Evolutionary conservation across 257 asterid genomes (phyloP).

Genomic region (Solanum clarkiae): DNA sequence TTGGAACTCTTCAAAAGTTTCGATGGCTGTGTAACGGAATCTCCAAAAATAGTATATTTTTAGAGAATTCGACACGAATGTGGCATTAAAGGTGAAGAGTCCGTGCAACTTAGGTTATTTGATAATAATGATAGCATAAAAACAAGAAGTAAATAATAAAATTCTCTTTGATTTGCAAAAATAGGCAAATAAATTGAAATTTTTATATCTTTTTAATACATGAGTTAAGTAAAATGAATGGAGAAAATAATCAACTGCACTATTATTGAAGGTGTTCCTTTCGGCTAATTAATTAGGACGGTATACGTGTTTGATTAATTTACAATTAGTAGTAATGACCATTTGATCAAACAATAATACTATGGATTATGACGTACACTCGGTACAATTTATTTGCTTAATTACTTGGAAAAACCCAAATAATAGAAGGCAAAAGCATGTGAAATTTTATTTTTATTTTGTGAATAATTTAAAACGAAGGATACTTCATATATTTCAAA

Average conservation of each 20-base stretch:
- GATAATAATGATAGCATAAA: not conserved
- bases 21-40: rapidly evolving
- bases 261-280: not conserved
- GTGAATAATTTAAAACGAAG: not conserved
- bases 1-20: too few relatives aligned
- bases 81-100: too few relatives aligned
- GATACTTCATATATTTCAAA: not conserved
- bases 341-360: not conserved
- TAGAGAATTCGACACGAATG: too few relatives aligned
- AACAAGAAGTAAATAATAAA: too few relatives aligned
- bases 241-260: not conserved
- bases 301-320: not conserved
- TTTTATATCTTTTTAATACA: too few relatives aligned
- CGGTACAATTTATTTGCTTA: not conserved
- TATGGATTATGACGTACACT: not conserved
- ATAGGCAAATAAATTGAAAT: too few relatives aligned
- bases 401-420: too few relatives aligned
- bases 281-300: not conserved
- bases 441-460: not conserved
- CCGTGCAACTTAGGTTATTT: too few relatives aligned
- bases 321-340: not conserved
- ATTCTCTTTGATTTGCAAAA: too few relatives aligned
- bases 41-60: too few relatives aligned
- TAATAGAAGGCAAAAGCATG: not conserved
- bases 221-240: too few relatives aligned